Base-by-base conservation (phyloP, 345 rosid species). In the Moringa oleifera region DNA sequence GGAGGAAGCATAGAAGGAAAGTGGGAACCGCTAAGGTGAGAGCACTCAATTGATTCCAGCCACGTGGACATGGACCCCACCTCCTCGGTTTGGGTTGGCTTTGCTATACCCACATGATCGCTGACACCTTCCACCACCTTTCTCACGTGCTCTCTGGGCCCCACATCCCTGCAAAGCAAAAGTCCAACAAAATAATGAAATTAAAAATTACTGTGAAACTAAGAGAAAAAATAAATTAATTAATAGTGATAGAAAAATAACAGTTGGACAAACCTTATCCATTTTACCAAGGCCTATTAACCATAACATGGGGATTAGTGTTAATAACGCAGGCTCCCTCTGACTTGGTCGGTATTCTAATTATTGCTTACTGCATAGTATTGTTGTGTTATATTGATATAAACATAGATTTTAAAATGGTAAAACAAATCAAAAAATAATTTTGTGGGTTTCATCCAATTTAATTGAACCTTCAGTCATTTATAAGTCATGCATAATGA, bases 81-180 rank as follows among this genome's bases (percentile, higher is more conserved):
- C 45, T 50, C 18, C 25, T 58, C 37, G 25, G 53, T 61, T 55
- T 33, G 37, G 31, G 25, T 53, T 15, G 49, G 17, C 21, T 20
- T 61, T 45, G 23, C 12, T 9, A 51, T 58, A 51, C 57, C 81
- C 91, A 85, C 91, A 77, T 83, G 88, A 65, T 73, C 51, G 77
- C 88, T 77, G 91, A 85, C 86, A 83, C 17, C 46, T 50, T 59
- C 62, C 66, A 55, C 77, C 64, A 51, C 81, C 81, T 68, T 57
- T 72, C 69, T 77, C 92, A 81, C 85, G 88, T 86, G 92, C 79
- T 72, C 22, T 19, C 4, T 58, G 75, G 83, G 24, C 80, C 82
- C 73, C 64, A 54, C 67, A 18, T 41, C 37, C 23, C 36, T 12
- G 24, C 13, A 12, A 21, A 20, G 21, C 13, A 56, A 55, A 52